These are phyloP conservation scores for Solanum commersonii DNA, from an alignment of 257 asterid genomes.

Conservation along the genomic window DNA sequence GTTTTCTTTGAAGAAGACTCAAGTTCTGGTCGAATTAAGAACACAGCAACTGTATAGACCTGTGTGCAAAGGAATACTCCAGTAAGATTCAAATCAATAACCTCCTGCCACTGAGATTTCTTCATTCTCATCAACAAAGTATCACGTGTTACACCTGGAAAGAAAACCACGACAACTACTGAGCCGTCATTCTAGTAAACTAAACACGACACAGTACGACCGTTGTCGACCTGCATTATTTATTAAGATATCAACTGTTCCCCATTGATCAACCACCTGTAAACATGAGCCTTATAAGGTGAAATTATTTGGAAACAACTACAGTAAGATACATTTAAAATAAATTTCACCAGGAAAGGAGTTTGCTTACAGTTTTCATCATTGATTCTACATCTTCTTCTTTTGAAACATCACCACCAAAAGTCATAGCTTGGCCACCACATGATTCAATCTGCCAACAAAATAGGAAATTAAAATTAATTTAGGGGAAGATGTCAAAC, in stretches of 20 bases:
- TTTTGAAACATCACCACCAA: slow-evolving; percentile 94
- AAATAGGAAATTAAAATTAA: not conserved
- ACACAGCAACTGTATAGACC: slow-evolving; percentile 20
- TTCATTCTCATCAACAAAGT: slow-evolving; percentile 97
- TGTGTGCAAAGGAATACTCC: slow-evolving; percentile 92
- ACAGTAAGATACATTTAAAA: not conserved
- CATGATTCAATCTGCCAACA: slow-evolving; percentile 59
- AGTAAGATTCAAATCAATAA: slow-evolving; percentile 83
- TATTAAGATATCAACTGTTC: slow-evolving; percentile 72
- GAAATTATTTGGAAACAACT: slow-evolving; percentile 4
- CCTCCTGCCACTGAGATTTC: slow-evolving; percentile 92
- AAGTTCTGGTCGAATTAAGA: not conserved
- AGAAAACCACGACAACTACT: not conserved
- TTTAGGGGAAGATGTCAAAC: not conserved
- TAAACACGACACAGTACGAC: not conserved
- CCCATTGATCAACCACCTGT: slow-evolving; percentile 93
- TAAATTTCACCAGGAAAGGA: not conserved
- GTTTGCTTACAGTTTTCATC: slow-evolving; percentile 66
- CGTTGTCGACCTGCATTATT: slow-evolving; percentile 47
- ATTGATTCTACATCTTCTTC: slow-evolving; percentile 87
- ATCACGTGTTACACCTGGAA: slow-evolving; percentile 86
- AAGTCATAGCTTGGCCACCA: slow-evolving; percentile 85
- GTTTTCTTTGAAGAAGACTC: not conserved
- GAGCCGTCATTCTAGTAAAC: not conserved
- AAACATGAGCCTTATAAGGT: slow-evolving; percentile 9